Evolutionary conservation across 2,329 filamentous ascomycete species (phyloP), one percentile per base, ranked within the genome.

Genomic region (Hypoxylon sp.): DNA sequence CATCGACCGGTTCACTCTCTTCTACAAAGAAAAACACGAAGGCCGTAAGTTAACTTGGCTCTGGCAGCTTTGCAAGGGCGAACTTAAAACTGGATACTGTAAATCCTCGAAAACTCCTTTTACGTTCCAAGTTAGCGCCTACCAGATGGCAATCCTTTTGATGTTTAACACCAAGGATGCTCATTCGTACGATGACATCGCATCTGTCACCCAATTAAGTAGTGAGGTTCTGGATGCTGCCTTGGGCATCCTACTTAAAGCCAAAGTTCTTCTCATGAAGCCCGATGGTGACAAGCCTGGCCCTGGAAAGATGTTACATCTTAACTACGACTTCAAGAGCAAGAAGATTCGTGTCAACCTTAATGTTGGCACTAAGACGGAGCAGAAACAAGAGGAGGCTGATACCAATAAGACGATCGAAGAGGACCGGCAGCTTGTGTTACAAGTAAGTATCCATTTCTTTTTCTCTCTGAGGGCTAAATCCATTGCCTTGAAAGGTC

Each of bases 331-430:
- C 78, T 98, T 98, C 86, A 98, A 97, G 87, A 94, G 91, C 84
- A 99, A 99, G 87, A 99, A 98, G 86, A 91, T 98, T 74, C 94
- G 97, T 77, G 91, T 98, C 75, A 99, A 99, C 78, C 85, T 99
- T 59, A 99, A 99, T 81, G 91, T 98, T 60, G 92, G 91, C 63
- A 94, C 97, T 82, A 95, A 97, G 83, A 92, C 94, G 35, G 97
- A 99, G 82, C 91, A 95, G 78, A 98, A 98, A 86, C 93, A 96
- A 71, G 96, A 99, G 81, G 92, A 94, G 72, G 94, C 94, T 69
- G 96, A 99, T 79, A 99, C 96, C 5, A 97, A 98, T 85, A 99
- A 99, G 89, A 98, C 94, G 2, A 98, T 99, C 74, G 96, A 99
- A 84, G 96, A 99, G 82, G 96, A 99, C 80, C 89, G 96, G 69